A percentile compares a stretch with the other conserved stretches of the same genome.
Conservation (phyloP, 176 grass and related monocot species). For the Rhipidocladum racemiflorum region DNA sequence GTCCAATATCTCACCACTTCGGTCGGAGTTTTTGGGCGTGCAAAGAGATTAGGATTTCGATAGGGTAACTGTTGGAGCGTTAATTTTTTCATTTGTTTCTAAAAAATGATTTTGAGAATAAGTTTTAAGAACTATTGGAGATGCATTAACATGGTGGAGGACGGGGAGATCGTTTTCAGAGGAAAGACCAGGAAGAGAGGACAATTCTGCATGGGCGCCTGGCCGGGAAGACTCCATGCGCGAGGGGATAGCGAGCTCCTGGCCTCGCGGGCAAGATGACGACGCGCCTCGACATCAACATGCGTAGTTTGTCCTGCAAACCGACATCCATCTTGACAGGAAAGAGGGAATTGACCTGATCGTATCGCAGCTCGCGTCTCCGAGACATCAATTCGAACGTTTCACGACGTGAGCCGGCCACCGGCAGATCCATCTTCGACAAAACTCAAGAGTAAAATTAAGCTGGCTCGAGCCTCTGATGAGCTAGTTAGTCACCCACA, state of each 20-base stretch:
- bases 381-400: neutral
- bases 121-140: too few species aligned
- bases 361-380: neutral
- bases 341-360: neutral
- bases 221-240: neutral
- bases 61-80: too few species aligned
- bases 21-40: too few species aligned
- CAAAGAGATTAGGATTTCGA: too few species aligned
- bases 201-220: neutral
- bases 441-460: neutral
- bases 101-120: too few species aligned
- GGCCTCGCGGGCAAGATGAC: slow-evolving; percentile 27
- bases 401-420: neutral
- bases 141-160: too few species aligned
- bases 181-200: neutral
- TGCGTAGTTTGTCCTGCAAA: slow-evolving; percentile 21
- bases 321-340: neutral
- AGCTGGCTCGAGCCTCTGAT: neutral
- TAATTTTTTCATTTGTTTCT: too few species aligned
- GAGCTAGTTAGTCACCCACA: too few species aligned
- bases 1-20: too few species aligned
- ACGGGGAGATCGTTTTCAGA: too few species aligned
- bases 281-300: neutral
- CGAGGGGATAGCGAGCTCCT: neutral
- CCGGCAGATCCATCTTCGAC: neutral